phyloP scores from a whole-genome alignment of 306 rosid genomes.

The Casuarina equisetifolia region DNA sequence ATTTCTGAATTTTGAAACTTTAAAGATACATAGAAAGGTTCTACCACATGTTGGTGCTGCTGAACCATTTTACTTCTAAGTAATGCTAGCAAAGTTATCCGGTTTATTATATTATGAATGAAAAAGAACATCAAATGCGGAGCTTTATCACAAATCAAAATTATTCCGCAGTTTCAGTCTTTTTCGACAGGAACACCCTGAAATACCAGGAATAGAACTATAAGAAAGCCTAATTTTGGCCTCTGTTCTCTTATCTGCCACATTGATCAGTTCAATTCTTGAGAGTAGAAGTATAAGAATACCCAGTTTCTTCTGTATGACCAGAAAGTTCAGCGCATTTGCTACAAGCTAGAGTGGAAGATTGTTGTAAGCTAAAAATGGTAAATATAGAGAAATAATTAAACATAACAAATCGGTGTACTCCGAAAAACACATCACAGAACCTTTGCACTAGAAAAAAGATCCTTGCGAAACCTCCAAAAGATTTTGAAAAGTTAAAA shows the following conservation, averaged over 20 bases:
- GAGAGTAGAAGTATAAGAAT: no score
- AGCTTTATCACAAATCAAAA: background rate
- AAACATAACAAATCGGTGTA: background rate
- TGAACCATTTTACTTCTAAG: background rate
- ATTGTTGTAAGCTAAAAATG: background rate
- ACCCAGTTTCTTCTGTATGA: background rate
- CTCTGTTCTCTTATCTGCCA: background rate
- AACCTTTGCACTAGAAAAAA: background rate
- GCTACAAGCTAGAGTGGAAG: background rate
- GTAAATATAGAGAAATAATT: background rate
- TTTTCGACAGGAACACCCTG: background rate
- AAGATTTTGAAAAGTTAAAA: background rate
- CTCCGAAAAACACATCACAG: background rate
- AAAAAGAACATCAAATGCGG: background rate
- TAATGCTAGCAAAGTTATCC: background rate
- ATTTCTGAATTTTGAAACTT: conserved; percentile 17
- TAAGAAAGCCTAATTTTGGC: background rate
- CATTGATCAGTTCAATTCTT: background rate
- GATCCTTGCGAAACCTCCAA: background rate
- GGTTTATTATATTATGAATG: background rate
- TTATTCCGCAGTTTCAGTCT: background rate
- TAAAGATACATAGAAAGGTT: background rate
- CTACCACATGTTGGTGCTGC: background rate
- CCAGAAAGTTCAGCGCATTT: background rate
- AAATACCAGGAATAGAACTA: background rate